These are phyloP conservation scores for Pseudocercospora fijiensis DNA, from an alignment of 2,329 filamentous ascomycete species.

Conservation along the genomic window DNA sequence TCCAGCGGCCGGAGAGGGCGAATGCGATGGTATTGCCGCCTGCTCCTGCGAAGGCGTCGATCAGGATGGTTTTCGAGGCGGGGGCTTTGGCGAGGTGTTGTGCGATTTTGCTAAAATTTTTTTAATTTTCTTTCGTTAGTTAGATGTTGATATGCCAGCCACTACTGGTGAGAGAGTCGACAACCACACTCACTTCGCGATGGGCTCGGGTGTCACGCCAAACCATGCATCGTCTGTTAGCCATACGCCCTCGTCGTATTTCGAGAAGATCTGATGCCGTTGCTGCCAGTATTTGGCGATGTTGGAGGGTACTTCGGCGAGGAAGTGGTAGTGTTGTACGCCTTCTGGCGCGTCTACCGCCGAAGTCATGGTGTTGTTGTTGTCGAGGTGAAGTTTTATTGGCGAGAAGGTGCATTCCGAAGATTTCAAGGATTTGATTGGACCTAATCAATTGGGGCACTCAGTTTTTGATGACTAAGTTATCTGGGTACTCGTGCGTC, in stretches of 20 bases:
- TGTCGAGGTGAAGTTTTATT: background rate
- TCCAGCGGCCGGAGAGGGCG: constrained; percentile 75
- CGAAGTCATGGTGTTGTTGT: constrained; percentile 16
- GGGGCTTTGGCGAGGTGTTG: constrained; percentile 63
- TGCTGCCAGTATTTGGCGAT: constrained; percentile 93
- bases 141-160: too few species aligned
- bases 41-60: constrained; percentile 88
- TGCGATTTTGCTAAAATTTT: constrained; percentile 78
- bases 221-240: constrained; percentile 97
- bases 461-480: background rate
- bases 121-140: too few species aligned
- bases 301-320: constrained; percentile 73
- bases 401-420: background rate
- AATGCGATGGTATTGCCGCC: constrained; percentile 97
- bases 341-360: constrained; percentile 53
- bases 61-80: constrained; percentile 62
- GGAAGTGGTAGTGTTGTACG: constrained; percentile 72
- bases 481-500: too few species aligned
- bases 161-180: too few species aligned
- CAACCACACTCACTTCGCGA: constrained; percentile 70
- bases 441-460: background rate
- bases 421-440: background rate
- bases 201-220: constrained; percentile 88
- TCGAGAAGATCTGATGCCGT: constrained; percentile 80
- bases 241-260: constrained; percentile 82